phyloP scores from a whole-genome alignment of 495 filamentous ascomycete genomes.

The Penicillium longicatenatum region DNA sequence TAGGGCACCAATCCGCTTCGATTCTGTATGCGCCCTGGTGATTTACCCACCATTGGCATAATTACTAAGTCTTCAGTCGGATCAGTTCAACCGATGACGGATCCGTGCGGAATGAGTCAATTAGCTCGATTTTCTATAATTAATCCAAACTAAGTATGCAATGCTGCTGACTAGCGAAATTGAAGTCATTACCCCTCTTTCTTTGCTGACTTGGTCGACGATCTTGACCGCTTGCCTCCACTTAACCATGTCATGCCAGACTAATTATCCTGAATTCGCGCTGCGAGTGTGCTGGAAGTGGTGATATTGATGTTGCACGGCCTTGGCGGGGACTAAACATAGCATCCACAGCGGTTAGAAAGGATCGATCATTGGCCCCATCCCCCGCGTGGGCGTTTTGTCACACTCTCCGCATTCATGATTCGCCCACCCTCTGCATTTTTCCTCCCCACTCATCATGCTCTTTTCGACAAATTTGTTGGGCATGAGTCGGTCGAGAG shows the following conservation, averaged over 20 bases:
- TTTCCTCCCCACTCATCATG: conserved; percentile 3
- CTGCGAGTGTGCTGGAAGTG: conserved; percentile 13
- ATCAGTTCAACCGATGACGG: neutral
- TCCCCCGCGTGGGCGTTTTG: conserved; percentile 19
- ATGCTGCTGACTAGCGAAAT: neutral
- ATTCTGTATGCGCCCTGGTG: neutral
- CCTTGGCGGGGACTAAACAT: conserved; percentile 30
- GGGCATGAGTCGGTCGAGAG: conserved; percentile 5
- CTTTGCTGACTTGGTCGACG: neutral
- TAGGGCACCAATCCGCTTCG: conserved; percentile 1
- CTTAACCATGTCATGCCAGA: conserved; percentile 9
- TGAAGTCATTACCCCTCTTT: conserved; percentile 6
- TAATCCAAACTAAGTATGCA: conserved; percentile 13
- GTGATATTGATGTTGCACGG: conserved; percentile 20
- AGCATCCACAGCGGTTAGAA: conserved; percentile 34
- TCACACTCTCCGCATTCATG: conserved; percentile 21
- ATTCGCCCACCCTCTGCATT: conserved; percentile 3
- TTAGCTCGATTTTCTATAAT: conserved; percentile 22
- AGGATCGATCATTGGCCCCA: conserved; percentile 23
- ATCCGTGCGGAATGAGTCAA: conserved; percentile 3
- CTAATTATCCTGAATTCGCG: conserved; percentile 19
- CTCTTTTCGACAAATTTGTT: conserved; percentile 1
- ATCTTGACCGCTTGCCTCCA: neutral
- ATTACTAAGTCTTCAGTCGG: neutral
- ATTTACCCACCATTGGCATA: neutral